A percentile compares a stretch with the other conserved stretches of the same genome.
Evolutionary conservation across 805 yeast genomes (phyloP).

Genomic region (Candida morakotiae): DNA sequence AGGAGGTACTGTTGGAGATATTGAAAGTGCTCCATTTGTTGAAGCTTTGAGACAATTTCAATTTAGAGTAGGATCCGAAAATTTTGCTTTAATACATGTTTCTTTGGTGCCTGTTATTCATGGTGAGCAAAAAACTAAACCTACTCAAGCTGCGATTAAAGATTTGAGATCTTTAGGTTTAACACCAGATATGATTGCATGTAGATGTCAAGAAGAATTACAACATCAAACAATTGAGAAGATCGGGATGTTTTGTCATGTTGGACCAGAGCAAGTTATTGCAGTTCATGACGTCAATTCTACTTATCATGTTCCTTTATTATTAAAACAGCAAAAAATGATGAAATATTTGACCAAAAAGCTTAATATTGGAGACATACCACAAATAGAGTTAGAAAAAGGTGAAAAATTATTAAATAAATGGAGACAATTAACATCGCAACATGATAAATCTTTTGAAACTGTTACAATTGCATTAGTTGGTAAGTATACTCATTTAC

Average conservation of each 20-base stretch:
- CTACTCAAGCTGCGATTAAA: constrained; percentile 98
- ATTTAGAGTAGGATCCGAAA: constrained; percentile 91
- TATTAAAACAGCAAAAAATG: constrained; percentile 83
- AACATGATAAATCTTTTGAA: constrained; percentile 79
- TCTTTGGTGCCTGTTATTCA: constrained; percentile 96
- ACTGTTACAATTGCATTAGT: constrained; percentile 92
- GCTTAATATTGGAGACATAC: constrained; percentile 49
- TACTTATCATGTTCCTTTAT: constrained; percentile 93
- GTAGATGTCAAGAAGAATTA: constrained; percentile 86
- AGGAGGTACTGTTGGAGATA: constrained; percentile 99
- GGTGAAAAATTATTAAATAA: constrained; percentile 69
- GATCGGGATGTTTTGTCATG: constrained; percentile 98
- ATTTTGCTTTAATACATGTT: constrained; percentile 93
- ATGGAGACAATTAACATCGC: constrained; percentile 78
- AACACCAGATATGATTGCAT: constrained; percentile 95
- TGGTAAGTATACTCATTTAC: constrained; percentile 94
- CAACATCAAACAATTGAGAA: constrained; percentile 86
- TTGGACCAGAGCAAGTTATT: constrained; percentile 95
- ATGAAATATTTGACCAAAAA: constrained; percentile 68
- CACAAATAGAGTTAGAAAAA: constrained; percentile 45
- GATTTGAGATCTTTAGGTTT: constrained; percentile 94
- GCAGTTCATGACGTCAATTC: constrained; percentile 97
- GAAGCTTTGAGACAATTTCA: constrained; percentile 99
- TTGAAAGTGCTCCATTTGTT: constrained; percentile 97
- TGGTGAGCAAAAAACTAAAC: constrained; percentile 98